Percentiles rank a stretch among this genome's conserved stretches.
These are phyloP conservation scores for Amanita inopinata DNA, from an alignment of 768 basidiomycete species.

Conservation along the genomic window DNA sequence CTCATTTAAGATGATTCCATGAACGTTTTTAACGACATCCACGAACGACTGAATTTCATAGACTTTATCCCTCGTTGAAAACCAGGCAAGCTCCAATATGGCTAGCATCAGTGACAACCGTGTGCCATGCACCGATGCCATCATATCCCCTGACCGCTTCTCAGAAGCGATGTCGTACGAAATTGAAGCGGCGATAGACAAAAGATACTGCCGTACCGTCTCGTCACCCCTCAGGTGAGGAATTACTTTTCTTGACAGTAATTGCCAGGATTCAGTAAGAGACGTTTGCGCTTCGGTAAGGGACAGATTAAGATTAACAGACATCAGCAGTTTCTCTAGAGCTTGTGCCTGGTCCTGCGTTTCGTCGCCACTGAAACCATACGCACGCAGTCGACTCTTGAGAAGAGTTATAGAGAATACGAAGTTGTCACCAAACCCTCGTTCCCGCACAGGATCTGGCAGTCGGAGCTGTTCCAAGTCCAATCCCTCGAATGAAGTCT, in stretches of 20 bases:
- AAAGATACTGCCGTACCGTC: constrained; percentile 42
- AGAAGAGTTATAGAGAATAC: constrained; percentile 56
- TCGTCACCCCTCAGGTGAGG: constrained; percentile 56
- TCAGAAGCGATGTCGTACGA: constrained; percentile 63
- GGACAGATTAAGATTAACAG: constrained; percentile 84
- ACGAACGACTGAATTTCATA: constrained; percentile 50
- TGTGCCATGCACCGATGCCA: constrained; percentile 70
- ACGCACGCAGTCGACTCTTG: constrained; percentile 50
- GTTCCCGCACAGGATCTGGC: constrained; percentile 51
- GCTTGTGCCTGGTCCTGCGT: constrained; percentile 34
- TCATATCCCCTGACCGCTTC: constrained; percentile 70
- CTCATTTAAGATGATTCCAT: constrained; percentile 60
- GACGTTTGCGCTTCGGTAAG: constrained; percentile 70
- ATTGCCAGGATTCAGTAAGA: constrained; percentile 71
- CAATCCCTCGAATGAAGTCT: constrained; percentile 46
- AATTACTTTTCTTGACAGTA: constrained; percentile 51
- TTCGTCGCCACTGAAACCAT: constrained; percentile 26
- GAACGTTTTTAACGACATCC: constrained; percentile 49
- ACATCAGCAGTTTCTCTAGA: constrained; percentile 49
- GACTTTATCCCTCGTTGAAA: constrained; percentile 45
- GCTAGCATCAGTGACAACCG: constrained; percentile 66
- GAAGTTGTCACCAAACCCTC: constrained; percentile 76
- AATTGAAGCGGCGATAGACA: constrained; percentile 51
- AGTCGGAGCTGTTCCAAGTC: constrained; percentile 54
- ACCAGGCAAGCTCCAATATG: constrained; percentile 75